Evolutionary conservation across 2,329 filamentous ascomycete species (phyloP), one percentile per base, ranked within the genome.

Genomic region (Rhynchosporium secalis): DNA sequence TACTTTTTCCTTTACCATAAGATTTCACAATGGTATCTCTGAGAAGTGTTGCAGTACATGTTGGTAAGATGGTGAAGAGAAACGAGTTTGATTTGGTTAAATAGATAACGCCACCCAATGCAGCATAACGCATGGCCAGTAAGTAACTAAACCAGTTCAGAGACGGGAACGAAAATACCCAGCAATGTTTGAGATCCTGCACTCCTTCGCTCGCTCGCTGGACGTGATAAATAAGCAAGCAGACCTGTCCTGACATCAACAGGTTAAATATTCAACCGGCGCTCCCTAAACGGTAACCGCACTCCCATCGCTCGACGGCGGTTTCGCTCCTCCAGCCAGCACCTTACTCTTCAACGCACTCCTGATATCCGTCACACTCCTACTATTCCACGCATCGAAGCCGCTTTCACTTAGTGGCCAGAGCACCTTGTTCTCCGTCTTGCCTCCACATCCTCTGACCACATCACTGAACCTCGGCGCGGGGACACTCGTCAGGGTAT

Each of bases 401-500:
- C 78, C 77, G 52, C 71, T 72, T 36, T 75, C 73, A 68, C 79
- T 77, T 51, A 76, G 65, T 1, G 75, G 75, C 70, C 72, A 76
- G 5, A 77, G 65, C 1, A 74, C 70, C 54, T 70, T 67, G 45
- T 76, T 77, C n/a, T 68, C 63, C 9, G 55, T 48, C 9, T 61
- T 56, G 13, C 63, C 60, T 1, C 60, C 63, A 7, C 40, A 56
- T 2, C 61, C 61, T 13, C 54, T 56, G 0, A 72, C 45, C 12
- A 71, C 66, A 5, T 72, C 67, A 1, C 55, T 38, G 41, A 70
- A 71, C 7, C 56, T 63, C 0, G 68, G 66, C 6, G 62, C 62
- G 12, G 66, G 62, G 15, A 60, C 60, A 15, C 62, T 66, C 15
- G 68, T 73, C 45, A 94, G 86, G 62, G 89, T 85, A 72, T 94